Percentiles rank a stretch among this genome's conserved stretches.
These are phyloP conservation scores for Globisporangium middletonii DNA, from an alignment of 352 stramenopile genomes.

Conservation along the genomic window DNA sequence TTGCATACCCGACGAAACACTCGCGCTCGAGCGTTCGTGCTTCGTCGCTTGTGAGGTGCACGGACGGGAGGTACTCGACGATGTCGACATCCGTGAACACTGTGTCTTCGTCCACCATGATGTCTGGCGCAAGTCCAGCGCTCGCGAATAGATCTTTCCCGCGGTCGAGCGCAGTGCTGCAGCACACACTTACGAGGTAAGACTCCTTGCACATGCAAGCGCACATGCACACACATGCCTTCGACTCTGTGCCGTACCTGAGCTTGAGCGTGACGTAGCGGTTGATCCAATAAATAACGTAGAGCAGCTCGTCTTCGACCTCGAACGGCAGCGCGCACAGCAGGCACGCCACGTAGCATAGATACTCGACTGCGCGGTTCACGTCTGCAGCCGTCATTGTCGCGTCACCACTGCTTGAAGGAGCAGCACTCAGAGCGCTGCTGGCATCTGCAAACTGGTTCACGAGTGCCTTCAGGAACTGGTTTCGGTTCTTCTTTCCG, in stretches of 20 bases:
- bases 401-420: neutral
- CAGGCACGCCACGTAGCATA: constrained; percentile 68
- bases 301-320: constrained; percentile 76
- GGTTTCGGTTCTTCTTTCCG: constrained; percentile 30
- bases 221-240: neutral
- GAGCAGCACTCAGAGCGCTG: constrained; percentile 18
- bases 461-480: constrained; percentile 64
- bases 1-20: constrained; percentile 40
- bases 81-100: constrained; percentile 41
- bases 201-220: neutral
- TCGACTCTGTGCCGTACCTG: constrained; percentile 29
- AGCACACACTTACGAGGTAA: neutral
- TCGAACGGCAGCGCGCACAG: constrained; percentile 71
- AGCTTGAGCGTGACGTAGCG: constrained; percentile 75
- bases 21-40: constrained; percentile 13
- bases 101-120: constrained; percentile 42
- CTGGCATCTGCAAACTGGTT: constrained; percentile 66
- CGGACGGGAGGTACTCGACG: constrained; percentile 19
- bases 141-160: constrained; percentile 43
- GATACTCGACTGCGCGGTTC: constrained; percentile 48
- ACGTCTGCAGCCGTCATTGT: constrained; percentile 6
- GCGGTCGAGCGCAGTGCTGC: constrained; percentile 48
- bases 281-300: constrained; percentile 87
- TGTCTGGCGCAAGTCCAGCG: constrained; percentile 24
- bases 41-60: constrained; percentile 7